Evolutionary conservation across 345 rosid genomes (phyloP), one percentile per base, ranked within the genome.

Genomic region (Durio zibethinus): DNA sequence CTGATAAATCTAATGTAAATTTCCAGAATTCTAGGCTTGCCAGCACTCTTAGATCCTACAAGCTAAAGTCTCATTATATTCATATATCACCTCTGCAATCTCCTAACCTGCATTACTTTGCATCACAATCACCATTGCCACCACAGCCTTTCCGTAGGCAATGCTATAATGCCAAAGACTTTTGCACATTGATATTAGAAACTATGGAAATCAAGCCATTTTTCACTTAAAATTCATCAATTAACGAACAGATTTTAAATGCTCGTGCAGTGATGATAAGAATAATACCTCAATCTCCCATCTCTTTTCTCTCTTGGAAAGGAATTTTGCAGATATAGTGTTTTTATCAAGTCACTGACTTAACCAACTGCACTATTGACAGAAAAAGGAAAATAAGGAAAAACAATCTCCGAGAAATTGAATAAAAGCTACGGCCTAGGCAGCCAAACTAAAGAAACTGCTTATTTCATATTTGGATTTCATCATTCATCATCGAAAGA

Each of bases 401-500:
- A 5, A 14, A 10, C 11, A 2, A 52, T 31, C 43, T 48, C 15
- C 10, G 1, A 69, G 7, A 25, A 27, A 12, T 45, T 70, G 8
- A 48, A 29, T 25, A 20, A 43, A 48, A 71, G 18, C 27, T 71
- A 21, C 10, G 29, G 31, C 52, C 8, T 21, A 40, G 4, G 52
- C 33, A 42, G 33, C 72, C 42, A 50, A 33, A 20, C 27, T 29
- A 31, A 71, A 3, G 7, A 70, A 27, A 5, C 60, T 50, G 3
- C 42, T 18, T 9, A 45, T 3, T 48, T 20, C 11, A 29, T 5
- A 18, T 47, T 47, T 42, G 20, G 12, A 42, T n/a, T 67, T 25
- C 38, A 8, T 12, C 31, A 62, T 33, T 61, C 74, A 18, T 92
- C 88, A 92, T 81, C 94, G 80, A 79, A 92, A 94, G 72, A 87